Percentiles rank a stretch among this genome's conserved stretches.
phyloP scores from a whole-genome alignment of 495 filamentous ascomycete species.

The Penicillium odoratum region DNA sequence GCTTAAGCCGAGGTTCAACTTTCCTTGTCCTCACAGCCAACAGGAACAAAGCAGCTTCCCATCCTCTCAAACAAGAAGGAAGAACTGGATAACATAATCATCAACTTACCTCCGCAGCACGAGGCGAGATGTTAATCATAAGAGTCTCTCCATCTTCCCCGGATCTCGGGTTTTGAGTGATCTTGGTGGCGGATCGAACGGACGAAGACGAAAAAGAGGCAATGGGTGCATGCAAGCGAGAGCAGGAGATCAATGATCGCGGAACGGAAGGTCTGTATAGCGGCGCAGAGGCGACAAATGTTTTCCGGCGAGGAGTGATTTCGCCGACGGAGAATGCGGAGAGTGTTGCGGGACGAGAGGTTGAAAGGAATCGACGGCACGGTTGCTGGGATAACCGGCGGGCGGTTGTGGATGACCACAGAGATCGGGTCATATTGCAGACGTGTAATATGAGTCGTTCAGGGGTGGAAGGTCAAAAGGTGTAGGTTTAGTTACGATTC shows the following conservation, averaged over 20 bases:
- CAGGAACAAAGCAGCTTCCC: conserved; percentile 8
- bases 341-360: conserved; percentile 30
- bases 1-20: conserved; percentile 12
- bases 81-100: conserved; percentile 7
- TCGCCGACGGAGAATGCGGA: conserved; percentile 37
- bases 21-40: not conserved
- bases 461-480: conserved; percentile 7
- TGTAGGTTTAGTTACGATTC: conserved; percentile 6
- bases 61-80: conserved; percentile 4
- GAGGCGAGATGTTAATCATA: conserved; percentile 73
- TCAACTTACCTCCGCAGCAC: conserved; percentile 71
- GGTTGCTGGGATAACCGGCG: conserved; percentile 27
- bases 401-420: conserved; percentile 23
- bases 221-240: conserved; percentile 16
- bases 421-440: conserved; percentile 32
- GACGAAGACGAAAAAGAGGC: conserved; percentile 37
- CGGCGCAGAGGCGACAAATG: conserved; percentile 6
- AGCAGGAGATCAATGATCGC: not conserved
- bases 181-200: conserved; percentile 29
- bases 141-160: conserved; percentile 78
- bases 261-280: conserved; percentile 2
- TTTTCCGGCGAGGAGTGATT: conserved; percentile 17
- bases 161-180: conserved; percentile 39
- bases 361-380: conserved; percentile 27
- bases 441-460: not conserved